phyloP scores from a whole-genome alignment of 495 filamentous ascomycete species.

The Terfezia boudieri region DNA sequence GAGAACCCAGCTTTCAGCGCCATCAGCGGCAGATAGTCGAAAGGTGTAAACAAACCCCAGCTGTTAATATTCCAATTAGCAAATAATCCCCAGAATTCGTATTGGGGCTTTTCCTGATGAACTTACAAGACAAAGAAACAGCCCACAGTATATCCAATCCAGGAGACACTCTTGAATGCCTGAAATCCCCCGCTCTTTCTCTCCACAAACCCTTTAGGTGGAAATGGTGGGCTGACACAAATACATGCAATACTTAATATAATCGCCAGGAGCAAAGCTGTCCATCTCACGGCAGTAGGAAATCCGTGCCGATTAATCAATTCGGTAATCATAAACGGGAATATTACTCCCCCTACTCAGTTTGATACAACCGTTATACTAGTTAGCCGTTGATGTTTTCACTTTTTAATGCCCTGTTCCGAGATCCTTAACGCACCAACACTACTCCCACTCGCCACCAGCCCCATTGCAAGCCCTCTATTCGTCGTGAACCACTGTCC shows the following conservation, averaged over 20 bases:
- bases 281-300: neutral
- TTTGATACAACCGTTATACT: too few relatives aligned
- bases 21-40: constrained; percentile 4
- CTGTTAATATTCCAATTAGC: neutral
- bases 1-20: neutral
- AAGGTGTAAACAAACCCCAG: constrained; percentile 2
- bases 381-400: too few relatives aligned
- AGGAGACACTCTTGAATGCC: constrained; percentile 1
- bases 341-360: constrained; percentile 1
- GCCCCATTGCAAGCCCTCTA: constrained; percentile 3
- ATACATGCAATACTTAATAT: neutral
- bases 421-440: neutral
- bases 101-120: neutral
- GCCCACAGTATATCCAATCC: constrained; percentile 1
- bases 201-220: constrained; percentile 7
- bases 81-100: too few relatives aligned
- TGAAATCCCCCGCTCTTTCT: neutral
- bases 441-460: constrained; percentile 1
- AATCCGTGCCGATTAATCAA: neutral
- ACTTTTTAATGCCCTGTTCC: too few relatives aligned
- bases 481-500: constrained; percentile 3
- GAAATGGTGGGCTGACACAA: neutral
- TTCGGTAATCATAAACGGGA: neutral
- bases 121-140: constrained; percentile 7
- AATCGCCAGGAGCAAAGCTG: constrained; percentile 1